Conservation (phyloP, 2,329 filamentous ascomycete species). For the Cercospora sp. region DNA sequence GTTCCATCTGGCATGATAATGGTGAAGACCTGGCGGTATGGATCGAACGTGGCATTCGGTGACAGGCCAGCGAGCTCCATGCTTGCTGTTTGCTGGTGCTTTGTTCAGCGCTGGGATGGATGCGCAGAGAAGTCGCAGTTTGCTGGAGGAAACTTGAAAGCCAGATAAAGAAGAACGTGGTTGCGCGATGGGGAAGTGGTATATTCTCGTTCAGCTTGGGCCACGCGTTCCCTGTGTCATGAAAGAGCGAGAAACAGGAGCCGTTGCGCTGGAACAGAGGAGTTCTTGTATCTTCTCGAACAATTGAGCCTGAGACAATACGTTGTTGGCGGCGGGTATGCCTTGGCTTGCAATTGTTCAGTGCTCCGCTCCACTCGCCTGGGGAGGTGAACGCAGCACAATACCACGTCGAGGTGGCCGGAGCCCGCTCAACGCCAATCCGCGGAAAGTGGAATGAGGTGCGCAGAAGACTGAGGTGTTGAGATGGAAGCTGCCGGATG, state of each 20-base stretch:
- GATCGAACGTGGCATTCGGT: conserved; percentile 46
- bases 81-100: conserved; percentile 15
- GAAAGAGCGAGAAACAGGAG: conserved; percentile 24
- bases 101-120: conserved; percentile 8
- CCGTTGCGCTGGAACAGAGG: conserved; percentile 18
- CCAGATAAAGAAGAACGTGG: conserved; percentile 19
- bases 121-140: conserved; percentile 12
- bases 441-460: background rate
- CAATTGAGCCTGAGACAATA: conserved; percentile 26
- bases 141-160: conserved; percentile 19
- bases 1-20: conserved; percentile 49
- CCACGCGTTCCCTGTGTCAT: conserved; percentile 18
- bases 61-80: conserved; percentile 9
- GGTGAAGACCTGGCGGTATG: conserved; percentile 54
- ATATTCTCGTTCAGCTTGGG: conserved; percentile 21
- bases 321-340: background rate
- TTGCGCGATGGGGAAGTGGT: conserved; percentile 1
- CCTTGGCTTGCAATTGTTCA: conserved; percentile 20
- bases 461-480: conserved; percentile 7
- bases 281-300: conserved; percentile 28
- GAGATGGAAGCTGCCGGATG: conserved; percentile 4
- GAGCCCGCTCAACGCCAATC: background rate
- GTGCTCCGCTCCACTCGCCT: background rate
- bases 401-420: conserved; percentile 1
- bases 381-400: conserved; percentile 5